Conservation (phyloP, 2,329 filamentous ascomycete species). For the Nigrospora sphaerica region DNA sequence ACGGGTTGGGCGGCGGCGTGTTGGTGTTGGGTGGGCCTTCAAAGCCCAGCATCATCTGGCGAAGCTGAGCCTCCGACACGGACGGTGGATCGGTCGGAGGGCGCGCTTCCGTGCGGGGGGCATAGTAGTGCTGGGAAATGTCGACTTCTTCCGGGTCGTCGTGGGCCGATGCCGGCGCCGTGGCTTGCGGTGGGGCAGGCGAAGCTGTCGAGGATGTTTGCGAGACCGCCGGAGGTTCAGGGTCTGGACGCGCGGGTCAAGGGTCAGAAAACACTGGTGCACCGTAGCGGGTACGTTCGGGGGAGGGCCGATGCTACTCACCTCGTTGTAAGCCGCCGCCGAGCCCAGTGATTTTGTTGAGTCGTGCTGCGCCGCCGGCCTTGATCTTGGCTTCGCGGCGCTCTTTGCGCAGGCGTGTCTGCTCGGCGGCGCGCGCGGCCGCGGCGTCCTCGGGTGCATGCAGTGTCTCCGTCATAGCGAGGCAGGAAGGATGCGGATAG, state of each 20-base stretch:
- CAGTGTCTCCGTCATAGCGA: conserved; percentile 17
- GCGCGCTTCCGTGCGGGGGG: conserved; percentile 39
- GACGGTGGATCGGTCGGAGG: conserved; percentile 25
- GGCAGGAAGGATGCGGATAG: too few relatives aligned
- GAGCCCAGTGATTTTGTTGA: conserved; percentile 70
- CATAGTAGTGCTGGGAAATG: conserved; percentile 68
- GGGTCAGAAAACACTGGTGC: neutral
- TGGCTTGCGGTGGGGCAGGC: conserved; percentile 24
- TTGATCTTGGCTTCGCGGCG: conserved; percentile 73
- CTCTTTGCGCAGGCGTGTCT: conserved; percentile 71
- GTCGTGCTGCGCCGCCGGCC: conserved; percentile 59
- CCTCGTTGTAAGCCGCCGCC: conserved; percentile 49
- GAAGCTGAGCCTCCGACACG: conserved; percentile 51
- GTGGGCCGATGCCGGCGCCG: conserved; percentile 26
- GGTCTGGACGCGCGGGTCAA: neutral
- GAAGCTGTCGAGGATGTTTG: conserved; percentile 7
- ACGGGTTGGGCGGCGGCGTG: conserved; percentile 13
- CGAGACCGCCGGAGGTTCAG: neutral
- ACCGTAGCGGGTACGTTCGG: neutral
- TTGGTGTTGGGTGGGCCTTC: conserved; percentile 27
- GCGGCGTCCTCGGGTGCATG: conserved; percentile 36
- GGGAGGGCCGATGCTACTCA: conserved; percentile 13
- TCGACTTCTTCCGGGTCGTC: conserved; percentile 71
- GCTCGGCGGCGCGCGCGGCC: conserved; percentile 48
- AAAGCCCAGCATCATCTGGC: conserved; percentile 58